These are phyloP conservation scores for Psidium guajava DNA, from an alignment of 345 rosid species.

Conservation along the genomic window DNA sequence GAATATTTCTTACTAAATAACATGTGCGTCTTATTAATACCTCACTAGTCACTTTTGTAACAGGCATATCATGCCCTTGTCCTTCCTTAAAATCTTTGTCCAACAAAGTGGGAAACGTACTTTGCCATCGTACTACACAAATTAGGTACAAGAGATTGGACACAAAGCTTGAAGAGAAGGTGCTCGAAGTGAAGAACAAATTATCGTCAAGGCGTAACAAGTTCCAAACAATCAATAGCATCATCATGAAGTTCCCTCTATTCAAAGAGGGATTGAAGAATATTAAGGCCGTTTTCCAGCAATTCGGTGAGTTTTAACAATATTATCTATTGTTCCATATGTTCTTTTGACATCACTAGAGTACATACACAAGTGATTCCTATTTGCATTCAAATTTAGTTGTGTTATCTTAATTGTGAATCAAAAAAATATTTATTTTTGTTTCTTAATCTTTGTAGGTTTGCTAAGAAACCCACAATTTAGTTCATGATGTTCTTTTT, in stretches of 20 bases:
- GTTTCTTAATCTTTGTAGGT: neutral
- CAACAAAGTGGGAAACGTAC: conserved; percentile 22
- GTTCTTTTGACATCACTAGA: neutral
- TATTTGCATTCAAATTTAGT: neutral
- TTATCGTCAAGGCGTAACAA: conserved; percentile 19
- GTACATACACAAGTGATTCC: neutral
- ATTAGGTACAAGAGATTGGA: conserved; percentile 56
- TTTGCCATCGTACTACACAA: conserved; percentile 36
- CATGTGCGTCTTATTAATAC: neutral
- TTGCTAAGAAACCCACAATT: neutral
- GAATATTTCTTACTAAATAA: neutral
- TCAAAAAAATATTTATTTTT: neutral
- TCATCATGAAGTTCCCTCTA: conserved; percentile 65
- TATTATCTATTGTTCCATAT: neutral
- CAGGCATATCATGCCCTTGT: conserved; percentile 21
- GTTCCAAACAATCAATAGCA: conserved; percentile 56
- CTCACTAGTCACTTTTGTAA: neutral
- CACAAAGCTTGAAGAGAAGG: conserved; percentile 52
- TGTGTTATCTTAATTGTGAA: neutral
- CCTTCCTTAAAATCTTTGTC: conserved; percentile 27
- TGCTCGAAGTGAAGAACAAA: conserved; percentile 49
- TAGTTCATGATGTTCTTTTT: neutral
- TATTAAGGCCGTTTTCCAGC: conserved; percentile 55
- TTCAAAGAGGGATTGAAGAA: conserved; percentile 48
- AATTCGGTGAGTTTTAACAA: conserved; percentile 35